These are phyloP conservation scores for Glomus cerebriforme DNA, from an alignment of 192 early-diverging fungal genomes.

Conservation along the genomic window DNA sequence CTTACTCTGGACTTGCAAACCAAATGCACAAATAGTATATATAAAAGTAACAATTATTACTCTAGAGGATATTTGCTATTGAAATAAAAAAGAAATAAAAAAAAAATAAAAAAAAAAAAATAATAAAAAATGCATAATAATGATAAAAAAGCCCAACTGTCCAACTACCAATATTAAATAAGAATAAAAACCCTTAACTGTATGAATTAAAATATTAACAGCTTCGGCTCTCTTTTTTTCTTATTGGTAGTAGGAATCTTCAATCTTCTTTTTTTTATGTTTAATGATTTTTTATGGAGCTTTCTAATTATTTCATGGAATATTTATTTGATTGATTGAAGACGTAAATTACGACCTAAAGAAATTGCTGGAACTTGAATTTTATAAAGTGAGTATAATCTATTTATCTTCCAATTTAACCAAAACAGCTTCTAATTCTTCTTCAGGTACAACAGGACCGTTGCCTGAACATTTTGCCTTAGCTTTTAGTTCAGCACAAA, in stretches of 20 bases:
- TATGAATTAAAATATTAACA: background rate
- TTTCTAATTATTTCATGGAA: background rate
- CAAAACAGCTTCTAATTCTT: constrained; percentile 38
- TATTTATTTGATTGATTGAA: background rate
- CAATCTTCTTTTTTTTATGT: background rate
- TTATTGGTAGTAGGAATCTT: background rate
- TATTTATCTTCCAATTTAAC: constrained; percentile 30
- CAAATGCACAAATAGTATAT: background rate
- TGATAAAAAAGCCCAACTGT: background rate
- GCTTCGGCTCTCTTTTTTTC: background rate
- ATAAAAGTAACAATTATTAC: background rate
- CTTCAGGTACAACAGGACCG: constrained; percentile 54
- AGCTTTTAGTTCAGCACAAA: constrained; percentile 53
- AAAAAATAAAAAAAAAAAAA: background rate
- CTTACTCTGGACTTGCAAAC: background rate
- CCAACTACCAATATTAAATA: background rate
- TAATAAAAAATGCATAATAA: background rate
- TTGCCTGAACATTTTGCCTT: constrained; percentile 62
- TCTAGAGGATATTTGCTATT: background rate
- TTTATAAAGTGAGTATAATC: background rate
- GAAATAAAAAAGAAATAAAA: background rate
- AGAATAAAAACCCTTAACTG: background rate
- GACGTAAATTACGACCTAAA: background rate
- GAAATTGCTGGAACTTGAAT: background rate
- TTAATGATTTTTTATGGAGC: background rate